phyloP scores from a whole-genome alignment of 768 basidiomycete species.

The Phaeotremella fagi region DNA sequence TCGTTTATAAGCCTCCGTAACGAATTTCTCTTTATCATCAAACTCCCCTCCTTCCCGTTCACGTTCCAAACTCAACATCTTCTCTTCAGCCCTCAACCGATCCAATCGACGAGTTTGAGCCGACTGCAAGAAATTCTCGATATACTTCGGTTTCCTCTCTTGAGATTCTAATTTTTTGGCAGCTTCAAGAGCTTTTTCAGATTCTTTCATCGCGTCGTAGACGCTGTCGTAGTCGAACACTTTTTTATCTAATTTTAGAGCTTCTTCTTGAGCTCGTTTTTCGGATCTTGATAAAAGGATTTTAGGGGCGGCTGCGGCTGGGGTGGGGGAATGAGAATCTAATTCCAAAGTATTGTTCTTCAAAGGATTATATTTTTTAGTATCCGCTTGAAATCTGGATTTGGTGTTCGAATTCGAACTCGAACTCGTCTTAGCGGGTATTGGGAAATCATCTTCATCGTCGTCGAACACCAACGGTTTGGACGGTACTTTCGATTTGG shows the following conservation, averaged over 20 bases:
- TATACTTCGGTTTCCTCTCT: slow-evolving; percentile 93
- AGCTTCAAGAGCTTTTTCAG: slow-evolving; percentile 67
- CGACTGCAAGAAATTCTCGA: slow-evolving; percentile 66
- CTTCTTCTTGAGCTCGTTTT: slow-evolving; percentile 59
- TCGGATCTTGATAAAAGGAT: slow-evolving; percentile 29
- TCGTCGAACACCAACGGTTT: slow-evolving; percentile 60
- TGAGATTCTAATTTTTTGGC: slow-evolving; percentile 69
- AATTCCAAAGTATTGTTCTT: too few species aligned
- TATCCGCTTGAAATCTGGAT: too few species aligned
- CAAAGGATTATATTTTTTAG: too few species aligned
- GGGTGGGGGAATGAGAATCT: neutral
- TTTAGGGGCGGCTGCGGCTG: neutral
- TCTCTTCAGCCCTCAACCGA: slow-evolving; percentile 89
- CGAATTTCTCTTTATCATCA: slow-evolving; percentile 91
- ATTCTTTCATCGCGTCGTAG: slow-evolving; percentile 91
- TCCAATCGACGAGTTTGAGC: slow-evolving; percentile 86
- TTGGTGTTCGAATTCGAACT: too few species aligned
- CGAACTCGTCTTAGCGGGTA: slow-evolving; percentile 5
- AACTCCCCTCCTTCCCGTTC: slow-evolving; percentile 91
- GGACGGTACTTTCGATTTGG: slow-evolving; percentile 12
- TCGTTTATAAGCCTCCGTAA: slow-evolving; percentile 93
- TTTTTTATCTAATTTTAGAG: slow-evolving; percentile 69
- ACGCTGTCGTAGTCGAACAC: slow-evolving; percentile 96
- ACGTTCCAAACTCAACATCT: slow-evolving; percentile 90
- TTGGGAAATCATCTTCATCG: slow-evolving; percentile 52